Conservation (phyloP, 768 basidiomycete species). For the Lactarius hengduanensis region DNA sequence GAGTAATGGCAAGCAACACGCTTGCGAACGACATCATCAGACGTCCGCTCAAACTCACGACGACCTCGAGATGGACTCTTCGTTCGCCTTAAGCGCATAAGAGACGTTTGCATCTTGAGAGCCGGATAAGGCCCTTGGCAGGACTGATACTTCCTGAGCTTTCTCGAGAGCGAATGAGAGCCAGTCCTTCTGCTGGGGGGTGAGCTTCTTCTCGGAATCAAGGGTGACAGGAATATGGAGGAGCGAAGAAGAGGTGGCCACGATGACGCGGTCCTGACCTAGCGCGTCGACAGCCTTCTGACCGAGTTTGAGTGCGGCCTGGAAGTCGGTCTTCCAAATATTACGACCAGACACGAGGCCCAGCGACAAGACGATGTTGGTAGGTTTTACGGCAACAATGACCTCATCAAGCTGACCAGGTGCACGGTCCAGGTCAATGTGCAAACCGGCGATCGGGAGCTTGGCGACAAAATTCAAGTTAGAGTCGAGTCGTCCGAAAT, state of each 20-base stretch:
- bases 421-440: constrained; percentile 95
- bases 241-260: constrained; percentile 96
- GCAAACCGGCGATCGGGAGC: constrained; percentile 90
- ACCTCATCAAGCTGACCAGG: constrained; percentile 84
- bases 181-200: constrained; percentile 90
- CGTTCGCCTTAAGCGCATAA: constrained; percentile 84
- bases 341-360: constrained; percentile 98
- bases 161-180: constrained; percentile 99
- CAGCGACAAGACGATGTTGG: constrained; percentile 79
- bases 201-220: constrained; percentile 87
- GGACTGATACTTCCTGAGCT: constrained; percentile 81
- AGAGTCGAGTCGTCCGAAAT: constrained; percentile 94
- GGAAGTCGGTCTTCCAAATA: constrained; percentile 98
- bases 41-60: constrained; percentile 89
- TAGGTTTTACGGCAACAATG: constrained; percentile 79
- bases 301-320: constrained; percentile 73
- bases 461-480: constrained; percentile 87
- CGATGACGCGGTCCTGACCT: constrained; percentile 83
- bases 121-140: constrained; percentile 80
- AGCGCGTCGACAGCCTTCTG: constrained; percentile 83
- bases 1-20: constrained; percentile 90
- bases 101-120: constrained; percentile 73
- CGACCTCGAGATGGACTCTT: constrained; percentile 87
- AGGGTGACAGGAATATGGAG: constrained; percentile 98
- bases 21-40: constrained; percentile 93